Evolutionary conservation across 2,329 filamentous ascomycete species (phyloP), one percentile per base, ranked within the genome.

Genomic region (Monosporascus sp.): DNA sequence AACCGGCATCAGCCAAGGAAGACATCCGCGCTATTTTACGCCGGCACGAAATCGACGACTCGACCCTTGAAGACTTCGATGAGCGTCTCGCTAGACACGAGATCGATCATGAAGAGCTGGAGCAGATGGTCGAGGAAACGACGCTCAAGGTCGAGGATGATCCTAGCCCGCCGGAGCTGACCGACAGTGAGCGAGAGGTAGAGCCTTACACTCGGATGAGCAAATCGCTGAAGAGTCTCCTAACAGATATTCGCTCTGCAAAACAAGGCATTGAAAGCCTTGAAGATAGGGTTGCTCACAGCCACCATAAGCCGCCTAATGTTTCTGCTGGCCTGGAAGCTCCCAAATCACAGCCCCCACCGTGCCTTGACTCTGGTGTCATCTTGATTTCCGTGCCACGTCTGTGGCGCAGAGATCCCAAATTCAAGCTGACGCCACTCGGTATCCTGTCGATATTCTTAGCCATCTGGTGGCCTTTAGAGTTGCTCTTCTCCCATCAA

Each of bases 201-300:
- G 69, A 75, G 34, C 66, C 71, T 14, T 73, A 75, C 46, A 73
- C 75, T 48, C 74, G 78, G 51, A 82, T 85, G 75, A 77, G 70
- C 60, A 78, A 77, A 57, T 71, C 74, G 0, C 68, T 85, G n/a
- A 71, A 73, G 54, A 77, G 76, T 17, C 79, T 77, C 3, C 69
- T 83, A 5, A 66, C 73, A 31, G 75, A 76, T 20, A 81, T 85
- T 34, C 79, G 75, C 41, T 78, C 74, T 16, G 79, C 80, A 20
- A 82, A 80, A 58, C 74, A 77, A 51, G 82, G 82, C 11, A 85
- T 86, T 49, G 80, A 83, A 61, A 74, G 80, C 9, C 70, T 85
- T 7, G 79, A 84, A 61, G 74, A 76, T 56, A 74, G 76, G 53
- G 73, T 85, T 19, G 71, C 73, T 9, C 72, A 75, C 43, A 63